These are phyloP conservation scores for Entomortierella beljakovae DNA, from an alignment of 192 early-diverging fungal genomes.

Conservation along the genomic window DNA sequence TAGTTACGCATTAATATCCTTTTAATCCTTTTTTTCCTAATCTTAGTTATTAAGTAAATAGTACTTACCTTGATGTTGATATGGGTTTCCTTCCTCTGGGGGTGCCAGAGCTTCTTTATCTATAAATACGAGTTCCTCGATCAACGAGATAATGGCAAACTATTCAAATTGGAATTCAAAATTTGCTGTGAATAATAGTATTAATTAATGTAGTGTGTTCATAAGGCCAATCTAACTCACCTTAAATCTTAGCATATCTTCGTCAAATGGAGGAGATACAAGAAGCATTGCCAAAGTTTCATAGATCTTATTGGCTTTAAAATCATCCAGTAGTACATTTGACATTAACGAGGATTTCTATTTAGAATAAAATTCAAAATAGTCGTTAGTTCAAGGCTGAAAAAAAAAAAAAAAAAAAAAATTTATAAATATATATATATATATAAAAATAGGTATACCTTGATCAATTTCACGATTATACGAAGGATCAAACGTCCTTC, in stretches of 20 bases:
- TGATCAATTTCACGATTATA: constrained; percentile 55
- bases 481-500: constrained; percentile 50
- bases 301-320: constrained; percentile 55
- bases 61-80: constrained; percentile 66
- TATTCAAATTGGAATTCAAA: constrained; percentile 17
- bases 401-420: no score
- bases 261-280: constrained; percentile 56
- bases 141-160: constrained; percentile 55
- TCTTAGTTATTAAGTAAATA: neutral
- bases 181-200: neutral
- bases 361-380: neutral
- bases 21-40: neutral
- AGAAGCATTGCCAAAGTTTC: constrained; percentile 58
- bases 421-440: no score
- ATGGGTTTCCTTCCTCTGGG: constrained; percentile 59
- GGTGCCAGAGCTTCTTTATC: constrained; percentile 57
- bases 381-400: constrained; percentile 2
- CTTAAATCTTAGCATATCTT: constrained; percentile 54
- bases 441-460: constrained; percentile 22
- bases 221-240: constrained; percentile 17
- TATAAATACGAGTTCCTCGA: constrained; percentile 62
- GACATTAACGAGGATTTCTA: constrained; percentile 53
- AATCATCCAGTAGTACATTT: constrained; percentile 59
- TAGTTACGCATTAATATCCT: no score
- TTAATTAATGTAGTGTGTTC: neutral